These are phyloP conservation scores for Thecamonas trahens DNA, from an alignment of 78 protist genomes.

Conservation along the genomic window DNA sequence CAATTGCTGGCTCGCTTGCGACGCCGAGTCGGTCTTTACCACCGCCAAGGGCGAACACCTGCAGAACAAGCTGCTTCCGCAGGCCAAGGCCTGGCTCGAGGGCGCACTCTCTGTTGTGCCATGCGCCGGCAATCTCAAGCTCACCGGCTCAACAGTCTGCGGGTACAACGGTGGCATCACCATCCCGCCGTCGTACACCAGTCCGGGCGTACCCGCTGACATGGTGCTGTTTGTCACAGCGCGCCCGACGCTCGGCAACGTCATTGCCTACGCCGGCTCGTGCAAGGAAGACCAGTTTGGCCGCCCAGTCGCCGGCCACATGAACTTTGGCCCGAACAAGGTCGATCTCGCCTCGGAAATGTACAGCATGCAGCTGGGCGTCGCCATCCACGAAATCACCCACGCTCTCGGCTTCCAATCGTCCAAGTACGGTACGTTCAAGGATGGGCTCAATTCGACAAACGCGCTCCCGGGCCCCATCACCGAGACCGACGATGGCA, in stretches of 20 bases:
- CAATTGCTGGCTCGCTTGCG: background rate
- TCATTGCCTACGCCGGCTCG: background rate
- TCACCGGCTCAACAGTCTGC: background rate
- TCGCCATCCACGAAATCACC: background rate
- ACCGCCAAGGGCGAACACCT: background rate
- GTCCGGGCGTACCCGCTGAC: background rate
- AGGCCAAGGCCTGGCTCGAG: background rate
- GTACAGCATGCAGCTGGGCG: background rate
- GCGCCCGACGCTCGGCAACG: background rate
- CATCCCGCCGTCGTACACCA: background rate
- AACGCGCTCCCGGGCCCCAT: background rate
- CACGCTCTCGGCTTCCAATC: background rate
- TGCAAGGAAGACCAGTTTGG: background rate
- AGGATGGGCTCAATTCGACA: no score
- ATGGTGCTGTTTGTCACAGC: background rate
- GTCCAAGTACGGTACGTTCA: background rate
- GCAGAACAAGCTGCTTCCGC: background rate
- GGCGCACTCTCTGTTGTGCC: background rate
- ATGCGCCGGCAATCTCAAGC: background rate
- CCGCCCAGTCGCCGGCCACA: background rate
- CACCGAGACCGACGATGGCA: background rate
- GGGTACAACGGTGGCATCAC: background rate
- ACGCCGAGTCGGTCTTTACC: background rate
- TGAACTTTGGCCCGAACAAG: background rate
- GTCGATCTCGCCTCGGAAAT: background rate